Percentiles rank a stretch among this genome's conserved stretches.
Conservation (phyloP, 805 yeast genomes). For the Yarrowia alimentaria region DNA sequence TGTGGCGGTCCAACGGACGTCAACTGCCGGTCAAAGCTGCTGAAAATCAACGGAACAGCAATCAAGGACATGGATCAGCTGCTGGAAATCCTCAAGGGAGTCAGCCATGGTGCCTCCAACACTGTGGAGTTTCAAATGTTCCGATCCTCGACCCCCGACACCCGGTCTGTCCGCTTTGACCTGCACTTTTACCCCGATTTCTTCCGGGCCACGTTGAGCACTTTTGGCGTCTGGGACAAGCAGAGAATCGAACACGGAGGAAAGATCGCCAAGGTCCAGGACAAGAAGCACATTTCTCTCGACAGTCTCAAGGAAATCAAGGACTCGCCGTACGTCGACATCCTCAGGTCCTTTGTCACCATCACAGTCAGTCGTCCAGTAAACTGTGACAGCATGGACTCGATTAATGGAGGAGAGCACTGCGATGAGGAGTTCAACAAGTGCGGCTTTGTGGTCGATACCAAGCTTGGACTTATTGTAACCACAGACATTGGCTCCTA, state of each 20-base stretch:
- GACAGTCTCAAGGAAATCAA: too few relatives aligned
- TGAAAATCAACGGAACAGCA: slow-evolving; percentile 23
- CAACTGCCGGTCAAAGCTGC: slow-evolving; percentile 60
- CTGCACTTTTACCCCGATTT: slow-evolving; percentile 22
- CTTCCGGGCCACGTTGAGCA: too few relatives aligned
- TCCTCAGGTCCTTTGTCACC: slow-evolving; percentile 16
- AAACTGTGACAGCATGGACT: slow-evolving; percentile 5
- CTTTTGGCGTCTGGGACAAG: too few relatives aligned
- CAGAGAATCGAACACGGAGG: too few relatives aligned
- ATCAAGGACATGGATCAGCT: not conserved
- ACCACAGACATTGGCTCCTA: slow-evolving; percentile 50
- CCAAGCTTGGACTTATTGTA: slow-evolving; percentile 73
- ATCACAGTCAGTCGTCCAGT: slow-evolving; percentile 6
- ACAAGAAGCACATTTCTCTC: not conserved
- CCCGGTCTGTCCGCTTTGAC: slow-evolving; percentile 16
- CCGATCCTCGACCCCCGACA: not conserved
- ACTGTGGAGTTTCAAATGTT: slow-evolving; percentile 5
- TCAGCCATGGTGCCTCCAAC: slow-evolving; percentile 3
- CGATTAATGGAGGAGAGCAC: not conserved
- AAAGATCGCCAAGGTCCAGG: too few relatives aligned
- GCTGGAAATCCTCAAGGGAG: not conserved
- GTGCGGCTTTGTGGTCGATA: slow-evolving; percentile 89
- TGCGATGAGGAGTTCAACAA: slow-evolving; percentile 38
- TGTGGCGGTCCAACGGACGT: slow-evolving; percentile 52
- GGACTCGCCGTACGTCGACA: not conserved